Percentiles rank a stretch among this genome's conserved stretches.
Conservation (phyloP, 2,329 filamentous ascomycete genomes). For the Ascochyta koolunga region DNA sequence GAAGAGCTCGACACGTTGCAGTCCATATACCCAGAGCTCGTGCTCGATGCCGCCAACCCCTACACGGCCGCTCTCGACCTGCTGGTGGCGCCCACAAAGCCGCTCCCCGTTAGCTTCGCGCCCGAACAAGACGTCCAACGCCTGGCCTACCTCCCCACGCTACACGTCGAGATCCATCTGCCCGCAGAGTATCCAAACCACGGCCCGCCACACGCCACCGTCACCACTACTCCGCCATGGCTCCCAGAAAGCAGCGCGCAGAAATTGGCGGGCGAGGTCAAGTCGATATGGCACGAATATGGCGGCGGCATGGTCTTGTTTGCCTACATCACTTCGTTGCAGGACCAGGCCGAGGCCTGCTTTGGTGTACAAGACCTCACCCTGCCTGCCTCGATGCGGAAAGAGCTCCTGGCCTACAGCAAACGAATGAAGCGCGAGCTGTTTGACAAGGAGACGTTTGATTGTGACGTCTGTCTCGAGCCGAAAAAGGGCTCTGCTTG, state of each 20-base stretch:
- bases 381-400: conserved; percentile 61
- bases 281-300: conserved; percentile 64
- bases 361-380: conserved; percentile 60
- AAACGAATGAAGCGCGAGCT: conserved; percentile 72
- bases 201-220: conserved; percentile 56
- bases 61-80: conserved; percentile 60
- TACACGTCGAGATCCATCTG: conserved; percentile 60
- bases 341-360: conserved; percentile 62
- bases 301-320: conserved; percentile 63
- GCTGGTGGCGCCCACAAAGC: conserved; percentile 60
- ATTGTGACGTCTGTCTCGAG: conserved; percentile 88
- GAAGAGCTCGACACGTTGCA: conserved; percentile 65
- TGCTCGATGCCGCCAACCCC: conserved; percentile 52
- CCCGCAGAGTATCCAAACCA: conserved; percentile 63
- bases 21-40: conserved; percentile 68
- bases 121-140: conserved; percentile 49
- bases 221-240: conserved; percentile 61
- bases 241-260: conserved; percentile 54
- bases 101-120: conserved; percentile 49
- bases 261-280: conserved; percentile 55
- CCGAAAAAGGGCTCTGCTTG: conserved; percentile 86
- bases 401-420: conserved; percentile 78
- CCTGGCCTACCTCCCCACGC: conserved; percentile 62
- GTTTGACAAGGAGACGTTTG: conserved; percentile 84
- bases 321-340: conserved; percentile 65